Conservation (phyloP, 768 basidiomycete genomes). For the Termitomyces sp. region DNA sequence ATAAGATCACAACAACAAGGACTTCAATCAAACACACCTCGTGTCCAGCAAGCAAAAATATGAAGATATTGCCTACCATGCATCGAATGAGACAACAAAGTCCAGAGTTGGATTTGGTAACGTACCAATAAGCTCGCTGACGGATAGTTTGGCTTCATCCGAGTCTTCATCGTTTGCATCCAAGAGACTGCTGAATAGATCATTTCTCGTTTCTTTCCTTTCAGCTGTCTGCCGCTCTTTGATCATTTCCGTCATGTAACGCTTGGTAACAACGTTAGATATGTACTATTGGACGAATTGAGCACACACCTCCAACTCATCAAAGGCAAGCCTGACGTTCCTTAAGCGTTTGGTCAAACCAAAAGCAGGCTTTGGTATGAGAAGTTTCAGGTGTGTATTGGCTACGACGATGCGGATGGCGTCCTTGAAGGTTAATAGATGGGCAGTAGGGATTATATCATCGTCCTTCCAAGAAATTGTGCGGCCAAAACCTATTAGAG, state of each 20-base stretch:
- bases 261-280: constrained; percentile 15
- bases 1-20: background rate
- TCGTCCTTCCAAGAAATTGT: constrained; percentile 43
- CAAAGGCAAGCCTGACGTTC: constrained; percentile 28
- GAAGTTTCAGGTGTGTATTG: constrained; percentile 29
- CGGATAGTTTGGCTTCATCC: constrained; percentile 29
- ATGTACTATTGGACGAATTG: background rate
- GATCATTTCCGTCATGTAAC: constrained; percentile 51
- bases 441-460: constrained; percentile 30
- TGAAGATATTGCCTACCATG: constrained; percentile 36
- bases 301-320: constrained; percentile 34
- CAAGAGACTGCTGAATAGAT: constrained; percentile 48
- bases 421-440: constrained; percentile 42
- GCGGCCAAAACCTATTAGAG: constrained; percentile 41
- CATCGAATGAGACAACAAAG: background rate
- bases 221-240: constrained; percentile 29
- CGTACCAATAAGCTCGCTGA: constrained; percentile 36
- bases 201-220: constrained; percentile 34
- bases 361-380: constrained; percentile 34
- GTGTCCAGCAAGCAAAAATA: constrained; percentile 56
- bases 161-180: constrained; percentile 39
- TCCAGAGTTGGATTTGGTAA: background rate
- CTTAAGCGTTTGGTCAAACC: constrained; percentile 27
- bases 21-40: constrained; percentile 30
- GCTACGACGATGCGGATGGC: constrained; percentile 37